Base-by-base conservation (phyloP, 768 basidiomycete species). In the Phanerochaete carnosa region DNA sequence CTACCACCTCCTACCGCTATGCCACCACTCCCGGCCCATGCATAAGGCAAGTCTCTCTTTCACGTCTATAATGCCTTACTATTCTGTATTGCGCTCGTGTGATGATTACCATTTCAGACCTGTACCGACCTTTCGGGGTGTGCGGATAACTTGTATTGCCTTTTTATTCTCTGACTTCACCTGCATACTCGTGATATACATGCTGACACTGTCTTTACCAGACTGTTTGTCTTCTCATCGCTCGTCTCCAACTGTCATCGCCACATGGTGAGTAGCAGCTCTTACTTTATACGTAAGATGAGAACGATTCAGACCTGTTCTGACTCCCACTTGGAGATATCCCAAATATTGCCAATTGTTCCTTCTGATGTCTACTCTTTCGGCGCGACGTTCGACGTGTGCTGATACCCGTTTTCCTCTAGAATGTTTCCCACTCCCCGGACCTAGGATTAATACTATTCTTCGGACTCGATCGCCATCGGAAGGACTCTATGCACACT, bases 71-170 rank as follows among this genome's bases (percentile, higher is more conserved):
- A 37, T 11, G 47, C 28, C 26, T 25, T 16, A 32, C 49, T 43
- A 53, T 53, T 62, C 23, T 35, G 33, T 60, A 23, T 0, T 45
- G 57, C 61, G 50, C 68, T 67, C 22, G 37, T 57, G 75, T 70
- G 88, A 90, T 88, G 89, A 89, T 76, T 83, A 68, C 57, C 73
- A 76, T 83, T 85, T 72, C 70, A 90, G 87, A 89, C 88, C 88
- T 90, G 87, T 90, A 85, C 89, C 77, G 86, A 90, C 72, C 64
- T 75, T 65, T 68, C 68, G 57, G 52, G 71, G 69, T 66, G 68
- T 84, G 86, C 77, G 83, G 87, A 86, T 74, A 79, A 22, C 70
- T 66, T 64, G 68, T 78, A 86, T 88, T 88, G 86, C 87, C 82
- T 84, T 79, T 80, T 55, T 79, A 67, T 70, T 43, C 33, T 75